phyloP scores from a whole-genome alignment of 2,329 filamentous ascomycete species.

The Lasiodiplodia gonubiensis region DNA sequence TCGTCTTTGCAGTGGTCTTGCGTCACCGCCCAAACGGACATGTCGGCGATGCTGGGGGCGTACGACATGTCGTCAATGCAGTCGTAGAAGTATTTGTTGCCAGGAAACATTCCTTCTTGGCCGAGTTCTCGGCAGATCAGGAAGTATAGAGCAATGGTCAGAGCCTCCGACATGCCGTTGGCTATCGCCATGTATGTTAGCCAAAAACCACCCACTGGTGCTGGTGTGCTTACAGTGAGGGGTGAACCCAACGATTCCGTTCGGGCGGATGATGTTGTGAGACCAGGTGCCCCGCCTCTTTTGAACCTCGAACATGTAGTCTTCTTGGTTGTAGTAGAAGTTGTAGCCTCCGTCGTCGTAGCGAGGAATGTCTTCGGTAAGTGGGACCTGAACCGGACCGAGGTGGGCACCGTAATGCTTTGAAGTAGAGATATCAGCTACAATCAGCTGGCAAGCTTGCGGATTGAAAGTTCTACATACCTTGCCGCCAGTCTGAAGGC shows the following conservation, averaged over 20 bases:
- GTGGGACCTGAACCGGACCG: neutral
- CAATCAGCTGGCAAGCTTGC: neutral
- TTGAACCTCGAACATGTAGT: conserved; percentile 15
- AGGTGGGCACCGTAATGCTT: conserved; percentile 24
- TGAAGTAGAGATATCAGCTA: neutral
- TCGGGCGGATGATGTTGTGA: conserved; percentile 25
- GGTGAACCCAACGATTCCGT: conserved; percentile 21
- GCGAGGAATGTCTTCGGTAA: conserved; percentile 17
- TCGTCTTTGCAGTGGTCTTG: conserved; percentile 43
- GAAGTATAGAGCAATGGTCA: conserved; percentile 51
- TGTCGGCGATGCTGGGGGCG: conserved; percentile 43
- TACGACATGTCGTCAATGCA: conserved; percentile 45
- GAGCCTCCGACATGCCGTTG: conserved; percentile 50
- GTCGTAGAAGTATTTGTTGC: conserved; percentile 42
- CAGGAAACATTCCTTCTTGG: conserved; percentile 44
- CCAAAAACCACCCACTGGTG: too few species aligned
- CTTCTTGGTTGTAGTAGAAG: conserved; percentile 15
- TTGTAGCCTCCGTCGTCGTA: conserved; percentile 7
- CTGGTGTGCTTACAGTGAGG: neutral
- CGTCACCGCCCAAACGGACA: conserved; percentile 48
- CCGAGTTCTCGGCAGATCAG: conserved; percentile 45
- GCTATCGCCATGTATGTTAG: conserved; percentile 29
- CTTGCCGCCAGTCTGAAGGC: conserved; percentile 18
- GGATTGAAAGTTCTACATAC: neutral
- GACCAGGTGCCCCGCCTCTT: conserved; percentile 4